Percentiles rank a stretch among this genome's conserved stretches.
These are phyloP conservation scores for Mikania micrantha DNA, from an alignment of 129 eudicot species.

Conservation along the genomic window DNA sequence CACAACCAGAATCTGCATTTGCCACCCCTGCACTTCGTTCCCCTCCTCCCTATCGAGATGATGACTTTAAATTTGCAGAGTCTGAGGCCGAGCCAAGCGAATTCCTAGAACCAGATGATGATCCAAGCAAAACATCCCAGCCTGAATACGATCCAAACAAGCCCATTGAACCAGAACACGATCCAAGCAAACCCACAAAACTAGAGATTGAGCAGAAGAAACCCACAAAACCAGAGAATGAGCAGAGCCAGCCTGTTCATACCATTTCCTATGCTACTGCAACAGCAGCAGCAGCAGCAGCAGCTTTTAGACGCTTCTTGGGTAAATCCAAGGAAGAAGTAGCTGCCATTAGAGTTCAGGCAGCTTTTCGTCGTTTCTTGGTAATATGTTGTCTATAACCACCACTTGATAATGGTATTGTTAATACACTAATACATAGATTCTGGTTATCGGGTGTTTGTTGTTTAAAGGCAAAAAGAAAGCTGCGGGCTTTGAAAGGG, in stretches of 20 bases:
- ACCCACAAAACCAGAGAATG: slow-evolving; percentile 15
- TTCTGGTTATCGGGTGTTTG: not conserved
- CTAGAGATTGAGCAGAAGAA: not conserved
- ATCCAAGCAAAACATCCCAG: slow-evolving; percentile 2
- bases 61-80: slow-evolving; percentile 28
- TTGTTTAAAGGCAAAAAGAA: slow-evolving; percentile 47
- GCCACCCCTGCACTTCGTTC: slow-evolving; percentile 31
- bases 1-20: slow-evolving; percentile 19
- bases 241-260: slow-evolving; percentile 18
- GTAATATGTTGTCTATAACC: slow-evolving; percentile 19
- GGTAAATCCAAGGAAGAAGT: slow-evolving; percentile 58
- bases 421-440: not conserved
- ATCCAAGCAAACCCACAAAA: slow-evolving; percentile 4
- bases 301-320: slow-evolving; percentile 31
- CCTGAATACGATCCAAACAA: not conserved
- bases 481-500: slow-evolving; percentile 53
- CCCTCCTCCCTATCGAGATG: slow-evolving; percentile 13
- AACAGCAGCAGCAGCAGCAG: slow-evolving; percentile 40
- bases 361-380: slow-evolving; percentile 50
- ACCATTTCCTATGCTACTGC: slow-evolving; percentile 38
- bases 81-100: not conserved
- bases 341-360: slow-evolving; percentile 60
- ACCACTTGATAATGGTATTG: not conserved
- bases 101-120: not conserved
- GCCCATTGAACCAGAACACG: not conserved